A percentile compares a stretch with the other conserved stretches of the same genome.
Evolutionary conservation across 805 yeast genomes (phyloP).

Genomic region (Ogataea sp.): DNA sequence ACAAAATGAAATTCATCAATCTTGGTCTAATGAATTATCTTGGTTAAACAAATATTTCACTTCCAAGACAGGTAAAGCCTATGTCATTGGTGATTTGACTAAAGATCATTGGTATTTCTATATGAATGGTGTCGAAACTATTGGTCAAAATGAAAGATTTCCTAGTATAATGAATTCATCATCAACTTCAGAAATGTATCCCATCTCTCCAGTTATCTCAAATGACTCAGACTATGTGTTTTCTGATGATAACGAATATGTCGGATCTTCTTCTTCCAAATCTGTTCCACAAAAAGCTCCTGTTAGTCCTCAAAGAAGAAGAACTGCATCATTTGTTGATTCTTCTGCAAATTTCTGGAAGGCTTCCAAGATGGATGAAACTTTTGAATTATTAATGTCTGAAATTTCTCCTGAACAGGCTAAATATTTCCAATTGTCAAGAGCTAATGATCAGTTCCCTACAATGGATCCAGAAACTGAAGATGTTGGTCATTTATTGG

Average conservation of each 20-base stretch:
- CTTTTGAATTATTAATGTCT: slow-evolving; percentile 89
- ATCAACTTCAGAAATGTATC: slow-evolving; percentile 4
- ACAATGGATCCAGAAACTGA: slow-evolving; percentile 42
- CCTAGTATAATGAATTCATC: background rate
- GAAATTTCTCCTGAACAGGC: slow-evolving; percentile 56
- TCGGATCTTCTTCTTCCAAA: too few relatives aligned
- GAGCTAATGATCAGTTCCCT: slow-evolving; percentile 23
- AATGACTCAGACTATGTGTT: background rate
- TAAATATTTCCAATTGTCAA: slow-evolving; percentile 38
- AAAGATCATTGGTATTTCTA: slow-evolving; percentile 90
- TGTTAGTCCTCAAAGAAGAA: background rate
- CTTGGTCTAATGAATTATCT: slow-evolving; percentile 76
- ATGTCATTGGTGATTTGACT: slow-evolving; percentile 72
- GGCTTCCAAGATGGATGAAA: slow-evolving; percentile 35
- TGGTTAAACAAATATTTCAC: slow-evolving; percentile 60
- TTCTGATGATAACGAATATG: background rate
- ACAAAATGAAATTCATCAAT: slow-evolving; percentile 73
- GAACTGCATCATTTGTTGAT: background rate
- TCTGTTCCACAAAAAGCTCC: too few relatives aligned
- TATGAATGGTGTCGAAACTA: slow-evolving; percentile 39
- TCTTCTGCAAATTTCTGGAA: background rate
- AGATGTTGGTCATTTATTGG: slow-evolving; percentile 74
- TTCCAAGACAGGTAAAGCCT: slow-evolving; percentile 50
- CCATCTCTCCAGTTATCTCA: slow-evolving; percentile 12
- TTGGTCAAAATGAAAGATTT: too few relatives aligned